phyloP scores from a whole-genome alignment of 2,329 filamentous ascomycete genomes.

The Cladophialophora bantiana region DNA sequence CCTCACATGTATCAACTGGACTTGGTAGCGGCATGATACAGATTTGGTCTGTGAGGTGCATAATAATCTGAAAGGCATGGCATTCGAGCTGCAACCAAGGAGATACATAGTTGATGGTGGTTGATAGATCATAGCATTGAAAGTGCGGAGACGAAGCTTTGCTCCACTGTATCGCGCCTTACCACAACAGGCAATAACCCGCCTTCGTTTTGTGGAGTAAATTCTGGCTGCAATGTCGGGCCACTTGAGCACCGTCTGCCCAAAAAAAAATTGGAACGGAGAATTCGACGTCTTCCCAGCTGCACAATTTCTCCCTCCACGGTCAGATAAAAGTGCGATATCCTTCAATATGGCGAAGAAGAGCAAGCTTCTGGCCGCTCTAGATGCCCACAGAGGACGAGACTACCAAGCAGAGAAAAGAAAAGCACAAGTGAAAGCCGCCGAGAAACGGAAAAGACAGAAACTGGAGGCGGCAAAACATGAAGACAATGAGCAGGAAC shows the following conservation, averaged over 20 bases:
- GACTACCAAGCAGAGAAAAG: constrained; percentile 81
- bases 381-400: constrained; percentile 65
- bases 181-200: neutral
- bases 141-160: neutral
- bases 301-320: constrained; percentile 6
- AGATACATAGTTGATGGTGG: too few species aligned
- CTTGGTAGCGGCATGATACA: too few species aligned
- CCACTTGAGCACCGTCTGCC: neutral
- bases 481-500: neutral
- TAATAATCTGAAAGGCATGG: too few species aligned
- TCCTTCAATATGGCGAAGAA: constrained; percentile 57
- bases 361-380: constrained; percentile 64
- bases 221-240: neutral
- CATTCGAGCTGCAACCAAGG: too few species aligned
- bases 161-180: neutral
- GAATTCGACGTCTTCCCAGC: neutral
- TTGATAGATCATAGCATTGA: neutral
- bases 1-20: too few species aligned
- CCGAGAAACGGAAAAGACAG: constrained; percentile 53
- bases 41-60: too few species aligned
- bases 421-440: constrained; percentile 66
- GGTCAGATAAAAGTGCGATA: neutral
- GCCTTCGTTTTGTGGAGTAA: neutral
- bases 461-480: constrained; percentile 37
- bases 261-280: neutral